These are phyloP conservation scores for Pyrenophora seminiperda DNA, from an alignment of 2,329 filamentous ascomycete genomes.

Conservation along the genomic window DNA sequence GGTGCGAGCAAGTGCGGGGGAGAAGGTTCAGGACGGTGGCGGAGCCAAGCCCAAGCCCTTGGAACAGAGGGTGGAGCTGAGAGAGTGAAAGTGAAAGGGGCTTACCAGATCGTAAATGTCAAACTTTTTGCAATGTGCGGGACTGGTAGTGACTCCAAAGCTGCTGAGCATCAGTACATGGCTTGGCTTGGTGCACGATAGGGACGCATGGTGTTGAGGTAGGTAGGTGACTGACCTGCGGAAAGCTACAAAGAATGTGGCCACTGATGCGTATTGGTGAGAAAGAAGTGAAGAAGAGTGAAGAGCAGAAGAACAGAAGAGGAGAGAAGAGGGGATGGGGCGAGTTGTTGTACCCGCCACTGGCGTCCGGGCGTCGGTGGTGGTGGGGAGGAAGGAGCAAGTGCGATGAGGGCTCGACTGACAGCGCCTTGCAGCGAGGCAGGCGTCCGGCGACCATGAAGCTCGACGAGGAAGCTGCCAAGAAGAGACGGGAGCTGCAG, in stretches of 20 bases:
- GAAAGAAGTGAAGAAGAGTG: slow-evolving; percentile 47
- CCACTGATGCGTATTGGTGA: slow-evolving; percentile 51
- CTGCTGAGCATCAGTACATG: slow-evolving; percentile 32
- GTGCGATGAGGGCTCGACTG: slow-evolving; percentile 28
- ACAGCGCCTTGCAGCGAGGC: too few species aligned
- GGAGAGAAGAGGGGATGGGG: slow-evolving; percentile 15
- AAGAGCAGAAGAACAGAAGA: slow-evolving; percentile 30
- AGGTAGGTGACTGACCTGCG: slow-evolving; percentile 39
- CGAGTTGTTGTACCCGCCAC: slow-evolving; percentile 25
- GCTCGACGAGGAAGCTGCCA: slow-evolving; percentile 26
- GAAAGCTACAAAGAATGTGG: slow-evolving; percentile 54
- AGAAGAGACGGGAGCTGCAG: slow-evolving; percentile 8
- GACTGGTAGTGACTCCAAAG: slow-evolving; percentile 51
- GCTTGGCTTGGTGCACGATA: background rate
- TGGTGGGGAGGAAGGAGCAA: slow-evolving; percentile 28
- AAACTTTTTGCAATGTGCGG: slow-evolving; percentile 48
- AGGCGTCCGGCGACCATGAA: too few species aligned
- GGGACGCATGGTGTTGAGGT: slow-evolving; percentile 1
- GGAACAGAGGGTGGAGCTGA: slow-evolving; percentile 22
- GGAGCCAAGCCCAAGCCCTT: background rate
- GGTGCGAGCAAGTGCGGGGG: slow-evolving; percentile 3
- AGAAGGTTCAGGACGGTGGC: slow-evolving; percentile 2
- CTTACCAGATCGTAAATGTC: slow-evolving; percentile 49
- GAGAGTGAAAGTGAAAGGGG: slow-evolving; percentile 14
- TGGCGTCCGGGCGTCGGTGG: slow-evolving; percentile 26